Conservation (phyloP, 805 yeast genomes). For the Nakazawaea ernobii region DNA sequence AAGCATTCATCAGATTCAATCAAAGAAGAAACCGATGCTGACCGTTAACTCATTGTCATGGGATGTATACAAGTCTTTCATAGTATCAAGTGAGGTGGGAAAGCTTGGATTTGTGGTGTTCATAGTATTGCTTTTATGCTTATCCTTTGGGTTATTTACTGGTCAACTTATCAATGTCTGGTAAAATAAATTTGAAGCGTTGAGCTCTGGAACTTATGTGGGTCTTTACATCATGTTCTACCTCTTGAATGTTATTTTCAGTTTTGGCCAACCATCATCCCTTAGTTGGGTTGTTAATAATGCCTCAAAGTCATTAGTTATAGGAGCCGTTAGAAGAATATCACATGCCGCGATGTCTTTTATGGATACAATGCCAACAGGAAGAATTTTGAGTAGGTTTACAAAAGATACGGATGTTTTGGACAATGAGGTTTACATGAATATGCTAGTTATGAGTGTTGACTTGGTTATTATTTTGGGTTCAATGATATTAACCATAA, state of each 20-base stretch:
- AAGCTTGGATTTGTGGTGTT: constrained; percentile 23
- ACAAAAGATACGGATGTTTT: constrained; percentile 82
- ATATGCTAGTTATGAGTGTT: constrained; percentile 52
- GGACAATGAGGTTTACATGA: constrained; percentile 74
- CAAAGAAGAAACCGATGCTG: constrained; percentile 13
- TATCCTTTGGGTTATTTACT: constrained; percentile 38
- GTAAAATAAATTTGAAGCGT: constrained; percentile 49
- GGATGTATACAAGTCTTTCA: constrained; percentile 39
- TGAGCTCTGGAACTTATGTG: constrained; percentile 53
- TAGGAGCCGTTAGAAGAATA: constrained; percentile 50
- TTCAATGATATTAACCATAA: constrained; percentile 55
- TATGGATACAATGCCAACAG: constrained; percentile 82
- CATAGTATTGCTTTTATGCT: not conserved
- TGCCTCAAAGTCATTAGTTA: constrained; percentile 53
- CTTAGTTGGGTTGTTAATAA: constrained; percentile 44
- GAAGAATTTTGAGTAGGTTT: constrained; percentile 77
- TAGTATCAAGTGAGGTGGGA: constrained; percentile 42
- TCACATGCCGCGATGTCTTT: constrained; percentile 77
- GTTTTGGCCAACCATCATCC: constrained; percentile 35
- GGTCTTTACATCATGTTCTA: constrained; percentile 66
- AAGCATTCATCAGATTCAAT: not conserved
- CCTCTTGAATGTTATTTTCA: constrained; percentile 38
- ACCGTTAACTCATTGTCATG: constrained; percentile 40
- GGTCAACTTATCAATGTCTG: constrained; percentile 61
- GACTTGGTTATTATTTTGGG: constrained; percentile 53